Conservation (phyloP, 2,329 filamentous ascomycete species). For the Cephalotrichum gorgonifer region DNA sequence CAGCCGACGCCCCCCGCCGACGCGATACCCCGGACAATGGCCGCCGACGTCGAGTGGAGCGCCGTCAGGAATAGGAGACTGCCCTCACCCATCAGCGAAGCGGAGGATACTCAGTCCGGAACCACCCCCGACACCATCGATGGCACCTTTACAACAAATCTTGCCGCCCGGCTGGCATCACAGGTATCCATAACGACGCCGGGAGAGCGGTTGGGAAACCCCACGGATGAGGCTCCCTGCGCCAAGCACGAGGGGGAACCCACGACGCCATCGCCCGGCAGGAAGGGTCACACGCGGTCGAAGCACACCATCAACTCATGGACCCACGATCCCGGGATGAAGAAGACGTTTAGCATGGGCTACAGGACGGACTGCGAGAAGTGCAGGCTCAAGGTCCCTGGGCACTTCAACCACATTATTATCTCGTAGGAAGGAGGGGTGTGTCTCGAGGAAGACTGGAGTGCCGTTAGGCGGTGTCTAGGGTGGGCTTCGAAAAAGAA, state of each 20-base stretch:
- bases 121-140: slow-evolving; percentile 12
- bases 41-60: slow-evolving; percentile 36
- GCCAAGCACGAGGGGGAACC: no score
- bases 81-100: slow-evolving; percentile 51
- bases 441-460: not conserved
- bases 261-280: slow-evolving; percentile 27
- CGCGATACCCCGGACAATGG: slow-evolving; percentile 37
- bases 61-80: slow-evolving; percentile 41
- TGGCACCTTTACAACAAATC: slow-evolving; percentile 22
- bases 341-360: slow-evolving; percentile 67
- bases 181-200: slow-evolving; percentile 5
- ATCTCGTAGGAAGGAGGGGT: slow-evolving; percentile 38
- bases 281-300: slow-evolving; percentile 46
- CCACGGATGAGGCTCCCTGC: slow-evolving; percentile 9
- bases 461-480: not conserved
- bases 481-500: no score
- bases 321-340: slow-evolving; percentile 54
- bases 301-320: slow-evolving; percentile 50
- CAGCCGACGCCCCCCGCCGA: slow-evolving; percentile 26
- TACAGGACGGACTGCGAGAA: slow-evolving; percentile 71
- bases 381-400: slow-evolving; percentile 62
- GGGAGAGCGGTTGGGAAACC: slow-evolving; percentile 14
- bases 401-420: slow-evolving; percentile 74
- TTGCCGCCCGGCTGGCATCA: slow-evolving; percentile 17
- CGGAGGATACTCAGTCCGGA: slow-evolving; percentile 29